A percentile compares a stretch with the other conserved stretches of the same genome.
These are phyloP conservation scores for Xanthoconium separans DNA, from an alignment of 1,284 basidiomycete genomes.

Conservation along the genomic window DNA sequence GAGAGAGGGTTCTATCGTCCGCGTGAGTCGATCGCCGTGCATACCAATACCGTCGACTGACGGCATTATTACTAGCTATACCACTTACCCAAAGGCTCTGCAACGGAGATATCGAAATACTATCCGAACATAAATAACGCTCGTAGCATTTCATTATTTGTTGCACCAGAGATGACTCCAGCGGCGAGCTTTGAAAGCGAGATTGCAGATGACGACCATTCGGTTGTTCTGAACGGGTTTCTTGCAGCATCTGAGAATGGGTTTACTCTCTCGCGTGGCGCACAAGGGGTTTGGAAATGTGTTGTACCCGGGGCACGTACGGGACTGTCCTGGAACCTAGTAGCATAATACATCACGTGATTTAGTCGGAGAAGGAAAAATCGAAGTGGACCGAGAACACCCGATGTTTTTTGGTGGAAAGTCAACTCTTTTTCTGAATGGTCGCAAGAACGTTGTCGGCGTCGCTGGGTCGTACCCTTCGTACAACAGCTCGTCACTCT, in stretches of 20 bases:
- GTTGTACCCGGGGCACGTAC: conserved; percentile 35
- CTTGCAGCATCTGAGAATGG: conserved; percentile 62
- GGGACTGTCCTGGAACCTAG: conserved; percentile 20
- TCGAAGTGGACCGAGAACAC: conserved; percentile 33
- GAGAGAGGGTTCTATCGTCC: conserved; percentile 53
- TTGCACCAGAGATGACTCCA: conserved; percentile 16
- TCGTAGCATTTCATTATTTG: conserved; percentile 21
- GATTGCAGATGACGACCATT: not conserved
- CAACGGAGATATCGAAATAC: not conserved
- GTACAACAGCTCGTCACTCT: conserved; percentile 53
- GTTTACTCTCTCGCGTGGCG: conserved; percentile 36
- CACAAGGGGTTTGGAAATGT: conserved; percentile 40
- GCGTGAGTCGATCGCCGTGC: conserved; percentile 41
- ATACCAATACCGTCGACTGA: not conserved
- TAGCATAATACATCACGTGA: conserved; percentile 8
- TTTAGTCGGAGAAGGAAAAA: conserved; percentile 20
- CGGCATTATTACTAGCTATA: conserved; percentile 16
- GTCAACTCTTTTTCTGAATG: conserved; percentile 40
- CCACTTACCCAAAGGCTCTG: conserved; percentile 7
- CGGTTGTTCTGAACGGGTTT: conserved; percentile 42
- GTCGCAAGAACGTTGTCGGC: conserved; percentile 62
- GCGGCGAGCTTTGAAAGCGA: not conserved
- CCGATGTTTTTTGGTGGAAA: conserved; percentile 23
- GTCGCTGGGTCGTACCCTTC: conserved; percentile 60
- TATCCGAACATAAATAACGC: not conserved